Base-by-base conservation (phyloP, 1,139 yeast species). In the Scheffersomyces parashehatae region DNA sequence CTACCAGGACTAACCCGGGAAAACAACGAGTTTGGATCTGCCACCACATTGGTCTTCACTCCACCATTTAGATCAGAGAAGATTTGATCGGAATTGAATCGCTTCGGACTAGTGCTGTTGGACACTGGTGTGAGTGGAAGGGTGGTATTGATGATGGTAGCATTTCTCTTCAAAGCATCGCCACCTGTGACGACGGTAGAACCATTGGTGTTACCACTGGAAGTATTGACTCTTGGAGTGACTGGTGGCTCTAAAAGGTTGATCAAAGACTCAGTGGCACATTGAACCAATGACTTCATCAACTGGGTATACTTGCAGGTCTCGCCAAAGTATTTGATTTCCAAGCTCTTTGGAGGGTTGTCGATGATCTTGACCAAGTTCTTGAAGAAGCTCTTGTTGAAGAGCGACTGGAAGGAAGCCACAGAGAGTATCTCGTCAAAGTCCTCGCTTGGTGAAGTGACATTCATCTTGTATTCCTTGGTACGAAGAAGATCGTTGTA, bases 291-390 rank as follows among this genome's bases (percentile, higher is more conserved):
- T 29, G 61, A 55, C 45, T 60, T 65, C 77, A 72, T 73, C 50
- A 70, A 62, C 39, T 62, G 60, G 37, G 68, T 62, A 55, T 64
- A 65, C 49, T 67, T 68, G 42, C 68, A 65, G 34, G 58, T 60
- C 35, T 71, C 72, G 48, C 62, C 60, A 52, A 72, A 73, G 54
- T 73, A 73, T 51, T 72, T 73, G 45, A 67, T 56, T 47, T 70
- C 71, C 50, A 74, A 62, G 32, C 73, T 65, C 31, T 75, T 75
- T 33, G 79, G 79, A 6, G 79, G 78, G 49, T 72, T 66, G 50
- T 71, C 70, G 51, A 73, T 60, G 32, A 73, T 70, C 54, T 71
- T 73, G 40, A 67, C 56, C 51, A 72, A 64, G 45, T 61, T 61
- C 45, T 56, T 52, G 50, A 65, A 67, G 50, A 65, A 64, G 36